Evolutionary conservation across 139 green algal genomes (phyloP).

Genomic region (Tetradesmus lagerheimii): DNA sequence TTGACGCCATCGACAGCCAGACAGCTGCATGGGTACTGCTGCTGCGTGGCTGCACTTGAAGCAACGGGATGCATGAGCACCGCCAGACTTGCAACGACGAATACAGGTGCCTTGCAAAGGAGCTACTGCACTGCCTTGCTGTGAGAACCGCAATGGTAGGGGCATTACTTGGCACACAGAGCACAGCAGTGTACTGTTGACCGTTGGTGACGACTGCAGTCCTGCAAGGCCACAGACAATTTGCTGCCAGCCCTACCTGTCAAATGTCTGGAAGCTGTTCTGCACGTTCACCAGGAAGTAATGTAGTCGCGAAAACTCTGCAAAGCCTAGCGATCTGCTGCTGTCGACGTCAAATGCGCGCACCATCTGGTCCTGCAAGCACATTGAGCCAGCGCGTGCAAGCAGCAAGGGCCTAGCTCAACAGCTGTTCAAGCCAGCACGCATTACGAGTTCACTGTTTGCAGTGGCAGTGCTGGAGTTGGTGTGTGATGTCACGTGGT

Average conservation of each 20-base stretch:
- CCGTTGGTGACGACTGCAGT: not conserved
- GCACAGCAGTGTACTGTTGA: too few species aligned
- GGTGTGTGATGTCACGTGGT: not conserved
- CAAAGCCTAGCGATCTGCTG: constrained; percentile 46
- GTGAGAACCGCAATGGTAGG: too few species aligned
- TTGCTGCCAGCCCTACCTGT: not conserved
- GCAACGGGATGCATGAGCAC: too few species aligned
- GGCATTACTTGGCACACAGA: too few species aligned
- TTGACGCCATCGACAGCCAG: too few species aligned
- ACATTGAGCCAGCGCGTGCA: not conserved
- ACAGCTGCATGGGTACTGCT: too few species aligned
- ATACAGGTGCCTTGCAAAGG: too few species aligned
- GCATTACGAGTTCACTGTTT: not conserved
- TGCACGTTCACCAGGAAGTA: constrained; percentile 69
- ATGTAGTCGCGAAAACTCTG: constrained; percentile 65
- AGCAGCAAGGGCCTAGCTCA: not conserved
- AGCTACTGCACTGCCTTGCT: too few species aligned
- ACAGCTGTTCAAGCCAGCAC: not conserved
- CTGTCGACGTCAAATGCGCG: constrained; percentile 55
- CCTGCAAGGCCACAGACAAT: not conserved
- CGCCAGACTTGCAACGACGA: too few species aligned
- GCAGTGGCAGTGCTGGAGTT: not conserved
- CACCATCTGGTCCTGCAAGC: constrained; percentile 36
- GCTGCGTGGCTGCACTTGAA: too few species aligned
- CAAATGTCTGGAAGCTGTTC: constrained; percentile 41